Conservation (phyloP, 78 protist genomes). For the Ministeria vibrans region DNA sequence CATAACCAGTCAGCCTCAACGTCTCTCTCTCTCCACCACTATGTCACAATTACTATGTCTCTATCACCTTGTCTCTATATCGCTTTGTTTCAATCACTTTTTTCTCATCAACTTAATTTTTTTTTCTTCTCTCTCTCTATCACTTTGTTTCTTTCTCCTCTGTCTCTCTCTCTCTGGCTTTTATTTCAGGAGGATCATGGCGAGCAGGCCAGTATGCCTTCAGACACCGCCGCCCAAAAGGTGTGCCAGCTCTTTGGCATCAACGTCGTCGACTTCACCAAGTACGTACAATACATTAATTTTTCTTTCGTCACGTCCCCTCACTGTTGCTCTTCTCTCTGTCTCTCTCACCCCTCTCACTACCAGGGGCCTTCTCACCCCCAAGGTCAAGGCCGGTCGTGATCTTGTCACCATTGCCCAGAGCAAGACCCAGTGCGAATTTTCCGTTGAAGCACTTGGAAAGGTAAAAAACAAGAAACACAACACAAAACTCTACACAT, state of each 20-base stretch:
- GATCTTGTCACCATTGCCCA: constrained; percentile 63
- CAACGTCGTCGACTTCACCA: constrained; percentile 2
- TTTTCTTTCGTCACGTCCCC: neutral
- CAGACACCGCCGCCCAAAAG: constrained; percentile 9
- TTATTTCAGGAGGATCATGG: constrained; percentile 1
- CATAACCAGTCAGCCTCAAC: too few relatives aligned
- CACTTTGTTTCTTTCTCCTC: too few relatives aligned
- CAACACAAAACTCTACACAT: too few relatives aligned
- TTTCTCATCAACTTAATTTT: too few relatives aligned
- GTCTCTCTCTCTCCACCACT: too few relatives aligned
- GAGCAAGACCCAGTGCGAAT: constrained; percentile 53
- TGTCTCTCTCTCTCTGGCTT: too few relatives aligned
- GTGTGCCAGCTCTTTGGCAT: constrained; percentile 30
- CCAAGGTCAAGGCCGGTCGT: constrained; percentile 49
- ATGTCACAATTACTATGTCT: too few relatives aligned
- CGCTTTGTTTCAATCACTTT: too few relatives aligned
- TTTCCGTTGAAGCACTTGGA: constrained; percentile 79
- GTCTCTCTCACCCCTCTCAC: neutral
- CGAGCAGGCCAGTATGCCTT: constrained; percentile 26
- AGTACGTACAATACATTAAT: neutral
- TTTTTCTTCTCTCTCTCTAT: too few relatives aligned
- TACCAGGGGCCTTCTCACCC: neutral
- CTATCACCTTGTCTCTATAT: too few relatives aligned
- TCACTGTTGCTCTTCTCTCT: neutral
- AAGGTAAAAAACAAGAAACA: too few relatives aligned